Evolutionary conservation across 2,329 filamentous ascomycete genomes (phyloP), one percentile per base, ranked within the genome.

Genomic region (Phyllosticta paracitricarpa): DNA sequence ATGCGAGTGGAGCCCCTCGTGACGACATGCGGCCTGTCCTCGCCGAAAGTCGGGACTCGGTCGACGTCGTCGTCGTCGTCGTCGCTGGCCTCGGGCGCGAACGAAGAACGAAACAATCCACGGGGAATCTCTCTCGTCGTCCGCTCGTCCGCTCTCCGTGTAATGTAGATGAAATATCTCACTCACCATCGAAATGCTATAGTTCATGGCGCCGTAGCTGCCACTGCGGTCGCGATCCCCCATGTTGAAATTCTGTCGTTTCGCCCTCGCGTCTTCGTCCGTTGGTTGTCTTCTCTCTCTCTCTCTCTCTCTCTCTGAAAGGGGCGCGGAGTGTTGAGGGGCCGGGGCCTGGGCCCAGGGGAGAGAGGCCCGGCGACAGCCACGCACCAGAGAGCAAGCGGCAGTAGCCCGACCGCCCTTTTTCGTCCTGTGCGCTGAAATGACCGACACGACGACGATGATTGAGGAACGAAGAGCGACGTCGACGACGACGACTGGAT

Each of bases 151-250:
- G 14, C 6, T 48, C 40, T n/a, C 3, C 12, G 1, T 51, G 48
- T n/a, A n/a, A 48, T 2, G 26, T 28, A 22, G 24, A 52, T 25
- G n/a, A 33, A 58, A 14, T 53, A 12, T 33, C 57, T 22, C 40
- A 61, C 59, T 61, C 54, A 61, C 59, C 59, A 61, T 61, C 35
- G 35, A 51, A 30, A 61, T 57, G 55, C 54, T 57, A 54, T 61
- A 61, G 55, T 61, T 57, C 12, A 53, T 57, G 54, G 51, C 30
- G 54, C 48, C 54, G 14, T 48, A 9, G 51, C 48, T 54, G 26
- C 55, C 59, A 33, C 59, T 54, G 48, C 40, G 40, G 14, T 48
- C 40, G 40, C 40, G 40, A 55, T 57, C 51, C 59, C 55, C 51
- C 35, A 55, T 25, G 55, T 28, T 9, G 54, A 35, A n/a, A 53